phyloP scores from a whole-genome alignment of 2,329 filamentous ascomycete species.

The Sporothrix schenckii region DNA sequence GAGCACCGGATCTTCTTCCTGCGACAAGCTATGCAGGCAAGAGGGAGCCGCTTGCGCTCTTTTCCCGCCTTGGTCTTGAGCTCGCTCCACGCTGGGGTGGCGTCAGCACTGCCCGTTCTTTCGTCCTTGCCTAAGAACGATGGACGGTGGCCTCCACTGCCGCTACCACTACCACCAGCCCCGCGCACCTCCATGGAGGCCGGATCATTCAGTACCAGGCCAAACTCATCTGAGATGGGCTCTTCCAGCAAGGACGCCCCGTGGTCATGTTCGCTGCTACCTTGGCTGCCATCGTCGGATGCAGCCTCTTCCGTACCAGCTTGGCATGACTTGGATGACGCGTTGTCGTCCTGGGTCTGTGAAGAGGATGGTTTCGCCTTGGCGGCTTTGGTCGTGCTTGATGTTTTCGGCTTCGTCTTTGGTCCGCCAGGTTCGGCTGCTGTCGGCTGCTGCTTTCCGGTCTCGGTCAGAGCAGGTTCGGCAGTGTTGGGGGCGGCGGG shows the following conservation, averaged over 20 bases:
- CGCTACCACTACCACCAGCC: constrained; percentile 46
- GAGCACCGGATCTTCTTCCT: constrained; percentile 98
- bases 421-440: neutral
- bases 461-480: constrained; percentile 35
- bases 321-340: constrained; percentile 35
- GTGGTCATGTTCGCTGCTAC: constrained; percentile 46
- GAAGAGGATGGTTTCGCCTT: neutral
- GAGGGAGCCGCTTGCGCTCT: constrained; percentile 86
- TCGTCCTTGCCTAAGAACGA: constrained; percentile 53
- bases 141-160: constrained; percentile 18
- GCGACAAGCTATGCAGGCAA: constrained; percentile 93
- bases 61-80: constrained; percentile 92
- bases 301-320: constrained; percentile 43
- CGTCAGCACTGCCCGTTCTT: constrained; percentile 57
- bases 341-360: constrained; percentile 4
- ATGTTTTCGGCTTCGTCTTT: neutral
- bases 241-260: constrained; percentile 56
- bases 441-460: constrained; percentile 38
- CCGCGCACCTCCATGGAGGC: constrained; percentile 56
- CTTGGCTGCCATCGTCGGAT: constrained; percentile 52
- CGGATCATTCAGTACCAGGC: constrained; percentile 51
- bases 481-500: constrained; percentile 35
- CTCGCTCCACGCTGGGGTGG: constrained; percentile 72
- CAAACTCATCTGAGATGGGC: constrained; percentile 61
- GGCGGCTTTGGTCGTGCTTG: neutral